These are phyloP conservation scores for Clitopilus hobsonii DNA, from an alignment of 768 basidiomycete species.

Conservation along the genomic window DNA sequence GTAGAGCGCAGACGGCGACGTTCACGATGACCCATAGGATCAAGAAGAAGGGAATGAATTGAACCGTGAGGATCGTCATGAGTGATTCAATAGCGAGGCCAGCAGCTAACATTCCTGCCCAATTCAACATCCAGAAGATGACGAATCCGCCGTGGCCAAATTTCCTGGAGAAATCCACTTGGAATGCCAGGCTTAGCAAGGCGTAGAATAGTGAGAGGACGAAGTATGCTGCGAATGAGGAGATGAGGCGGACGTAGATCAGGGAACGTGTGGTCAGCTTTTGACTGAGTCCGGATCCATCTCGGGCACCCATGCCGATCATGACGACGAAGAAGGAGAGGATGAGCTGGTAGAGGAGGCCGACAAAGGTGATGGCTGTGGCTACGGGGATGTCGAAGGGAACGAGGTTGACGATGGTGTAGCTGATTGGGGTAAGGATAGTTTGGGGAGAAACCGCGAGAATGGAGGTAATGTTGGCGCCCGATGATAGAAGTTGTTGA, in stretches of 20 bases:
- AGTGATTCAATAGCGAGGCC: slow-evolving; percentile 60
- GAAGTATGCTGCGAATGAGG: slow-evolving; percentile 28
- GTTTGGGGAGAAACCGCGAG: slow-evolving; percentile 44
- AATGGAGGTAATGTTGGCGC: slow-evolving; percentile 26
- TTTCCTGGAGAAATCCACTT: slow-evolving; percentile 47
- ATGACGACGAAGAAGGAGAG: slow-evolving; percentile 40
- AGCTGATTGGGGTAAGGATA: slow-evolving; percentile 43
- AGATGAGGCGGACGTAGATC: slow-evolving; percentile 23
- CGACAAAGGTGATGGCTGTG: slow-evolving; percentile 47
- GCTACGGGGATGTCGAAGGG: slow-evolving; percentile 59
- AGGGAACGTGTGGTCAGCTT: slow-evolving; percentile 24
- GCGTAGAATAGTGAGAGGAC: slow-evolving; percentile 46
- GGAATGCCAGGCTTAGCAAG: slow-evolving; percentile 57
- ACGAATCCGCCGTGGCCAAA: slow-evolving; percentile 53
- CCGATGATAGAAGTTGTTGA: slow-evolving; percentile 19
- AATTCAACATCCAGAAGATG: slow-evolving; percentile 67
- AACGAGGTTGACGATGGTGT: slow-evolving; percentile 40
- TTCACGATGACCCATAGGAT: slow-evolving; percentile 64
- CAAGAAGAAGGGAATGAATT: slow-evolving; percentile 57
- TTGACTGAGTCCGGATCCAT: slow-evolving; percentile 22
- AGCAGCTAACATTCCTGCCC: slow-evolving; percentile 52
- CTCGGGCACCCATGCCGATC: slow-evolving; percentile 25
- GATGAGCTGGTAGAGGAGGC: slow-evolving; percentile 48
- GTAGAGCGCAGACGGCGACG: slow-evolving; percentile 51
- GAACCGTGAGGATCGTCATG: slow-evolving; percentile 48